phyloP scores from a whole-genome alignment of 148 eudicot genomes.

The Vaccinium corymbosum region DNA sequence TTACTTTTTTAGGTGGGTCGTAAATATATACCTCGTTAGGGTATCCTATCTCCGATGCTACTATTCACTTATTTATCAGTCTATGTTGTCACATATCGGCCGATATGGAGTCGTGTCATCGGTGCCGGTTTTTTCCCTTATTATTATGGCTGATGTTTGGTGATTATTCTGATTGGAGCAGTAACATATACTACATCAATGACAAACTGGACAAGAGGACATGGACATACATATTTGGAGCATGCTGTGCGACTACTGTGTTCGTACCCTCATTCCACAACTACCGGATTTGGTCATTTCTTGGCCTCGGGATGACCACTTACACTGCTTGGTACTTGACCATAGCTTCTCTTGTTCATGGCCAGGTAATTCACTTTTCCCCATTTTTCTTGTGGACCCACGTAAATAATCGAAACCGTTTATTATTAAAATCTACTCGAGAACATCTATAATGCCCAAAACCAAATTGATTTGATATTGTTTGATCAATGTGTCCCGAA shows the following conservation, averaged over 20 bases:
- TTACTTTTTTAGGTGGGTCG: no score
- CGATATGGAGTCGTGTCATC: no score
- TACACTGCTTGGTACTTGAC: constrained; percentile 96
- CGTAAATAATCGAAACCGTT: no score
- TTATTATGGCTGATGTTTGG: not conserved
- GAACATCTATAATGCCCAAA: no score
- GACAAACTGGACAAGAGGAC: constrained; percentile 92
- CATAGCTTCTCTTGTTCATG: constrained; percentile 58
- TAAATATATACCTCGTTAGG: no score
- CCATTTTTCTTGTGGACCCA: no score
- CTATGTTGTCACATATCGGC: no score
- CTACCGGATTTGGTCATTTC: constrained; percentile 93
- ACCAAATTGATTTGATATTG: no score
- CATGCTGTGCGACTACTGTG: constrained; percentile 92
- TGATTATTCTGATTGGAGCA: constrained; percentile 46
- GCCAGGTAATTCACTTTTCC: constrained; percentile 52
- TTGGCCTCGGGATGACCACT: constrained; percentile 96
- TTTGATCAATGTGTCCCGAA: no score
- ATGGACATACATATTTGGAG: constrained; percentile 98
- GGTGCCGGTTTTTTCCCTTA: not conserved
- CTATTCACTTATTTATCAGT: no score
- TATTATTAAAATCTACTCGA: no score
- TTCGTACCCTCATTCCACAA: constrained; percentile 87
- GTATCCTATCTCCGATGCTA: no score
- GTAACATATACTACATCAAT: constrained; percentile 89